Evolutionary conservation across 768 basidiomycete genomes (phyloP).

Genomic region (Boletus subparvulus): DNA sequence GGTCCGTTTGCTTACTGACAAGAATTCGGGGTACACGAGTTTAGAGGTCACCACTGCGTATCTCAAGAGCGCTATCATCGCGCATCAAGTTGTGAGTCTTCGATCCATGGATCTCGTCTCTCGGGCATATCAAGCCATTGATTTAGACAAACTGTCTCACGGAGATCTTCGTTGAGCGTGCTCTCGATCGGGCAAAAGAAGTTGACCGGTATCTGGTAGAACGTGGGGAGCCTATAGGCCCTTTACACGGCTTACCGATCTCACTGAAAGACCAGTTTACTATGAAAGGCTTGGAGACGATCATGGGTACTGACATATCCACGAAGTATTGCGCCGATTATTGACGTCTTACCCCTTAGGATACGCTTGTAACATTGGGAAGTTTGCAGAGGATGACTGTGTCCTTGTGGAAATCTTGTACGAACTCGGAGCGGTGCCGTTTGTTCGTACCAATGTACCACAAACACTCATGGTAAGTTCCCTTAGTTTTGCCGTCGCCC

Average conservation of each 20-base stretch:
- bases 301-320: constrained; percentile 41
- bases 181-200: constrained; percentile 27
- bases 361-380: constrained; percentile 53
- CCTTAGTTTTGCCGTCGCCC: background rate
- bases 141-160: constrained; percentile 30
- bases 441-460: constrained; percentile 73
- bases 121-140: background rate
- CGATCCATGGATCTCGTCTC: background rate
- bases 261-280: constrained; percentile 50
- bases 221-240: constrained; percentile 33
- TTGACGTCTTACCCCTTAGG: constrained; percentile 37
- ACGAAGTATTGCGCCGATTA: background rate
- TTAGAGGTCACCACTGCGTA: constrained; percentile 29
- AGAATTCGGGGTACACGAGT: constrained; percentile 23
- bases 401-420: constrained; percentile 66
- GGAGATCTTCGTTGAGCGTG: constrained; percentile 28
- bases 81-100: constrained; percentile 25
- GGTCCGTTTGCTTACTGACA: constrained; percentile 22
- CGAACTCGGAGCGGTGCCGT: constrained; percentile 67
- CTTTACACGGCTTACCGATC: constrained; percentile 49
- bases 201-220: constrained; percentile 24
- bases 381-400: constrained; percentile 57
- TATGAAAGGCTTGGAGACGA: constrained; percentile 62
- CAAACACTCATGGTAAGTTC: constrained; percentile 68
- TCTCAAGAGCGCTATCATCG: constrained; percentile 29